Conservation (phyloP, 768 basidiomycete genomes). For the Amanita jacksonii region DNA sequence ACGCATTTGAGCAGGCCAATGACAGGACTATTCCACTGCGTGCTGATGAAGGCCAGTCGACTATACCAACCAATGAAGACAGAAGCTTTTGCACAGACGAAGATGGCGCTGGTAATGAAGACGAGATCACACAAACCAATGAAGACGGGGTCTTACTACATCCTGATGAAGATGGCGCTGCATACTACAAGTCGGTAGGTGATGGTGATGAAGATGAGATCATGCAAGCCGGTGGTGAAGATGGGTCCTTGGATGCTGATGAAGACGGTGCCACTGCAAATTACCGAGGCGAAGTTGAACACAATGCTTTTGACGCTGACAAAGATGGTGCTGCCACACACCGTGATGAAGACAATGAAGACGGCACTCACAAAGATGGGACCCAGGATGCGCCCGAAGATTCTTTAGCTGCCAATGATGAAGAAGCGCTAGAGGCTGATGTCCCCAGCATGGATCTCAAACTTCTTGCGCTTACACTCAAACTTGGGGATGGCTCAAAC, state of each 20-base stretch:
- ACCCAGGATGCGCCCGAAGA: too few relatives aligned
- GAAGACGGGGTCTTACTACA: neutral
- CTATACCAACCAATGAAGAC: neutral
- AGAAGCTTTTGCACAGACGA: neutral
- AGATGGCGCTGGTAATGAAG: slow-evolving; percentile 1
- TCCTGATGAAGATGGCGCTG: neutral
- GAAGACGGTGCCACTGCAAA: neutral
- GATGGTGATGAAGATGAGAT: neutral
- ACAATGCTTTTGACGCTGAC: too few relatives aligned
- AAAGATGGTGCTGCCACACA: too few relatives aligned
- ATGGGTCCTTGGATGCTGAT: neutral
- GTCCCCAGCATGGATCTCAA: neutral
- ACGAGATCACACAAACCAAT: too few relatives aligned
- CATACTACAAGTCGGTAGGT: neutral
- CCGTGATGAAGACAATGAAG: slow-evolving; percentile 1
- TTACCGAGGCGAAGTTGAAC: too few relatives aligned
- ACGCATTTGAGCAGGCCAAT: neutral
- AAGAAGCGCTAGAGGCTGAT: neutral
- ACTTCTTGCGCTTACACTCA: neutral
- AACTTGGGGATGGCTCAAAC: slow-evolving; percentile 1
- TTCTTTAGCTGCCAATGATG: neutral
- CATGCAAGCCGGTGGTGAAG: slow-evolving; percentile 1
- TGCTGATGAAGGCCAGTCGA: neutral
- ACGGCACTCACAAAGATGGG: neutral
- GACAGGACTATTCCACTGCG: neutral